Evolutionary conservation across 2,329 filamentous ascomycete species (phyloP), one percentile per base, ranked within the genome.

Genomic region (Cordyceps militaris): DNA sequence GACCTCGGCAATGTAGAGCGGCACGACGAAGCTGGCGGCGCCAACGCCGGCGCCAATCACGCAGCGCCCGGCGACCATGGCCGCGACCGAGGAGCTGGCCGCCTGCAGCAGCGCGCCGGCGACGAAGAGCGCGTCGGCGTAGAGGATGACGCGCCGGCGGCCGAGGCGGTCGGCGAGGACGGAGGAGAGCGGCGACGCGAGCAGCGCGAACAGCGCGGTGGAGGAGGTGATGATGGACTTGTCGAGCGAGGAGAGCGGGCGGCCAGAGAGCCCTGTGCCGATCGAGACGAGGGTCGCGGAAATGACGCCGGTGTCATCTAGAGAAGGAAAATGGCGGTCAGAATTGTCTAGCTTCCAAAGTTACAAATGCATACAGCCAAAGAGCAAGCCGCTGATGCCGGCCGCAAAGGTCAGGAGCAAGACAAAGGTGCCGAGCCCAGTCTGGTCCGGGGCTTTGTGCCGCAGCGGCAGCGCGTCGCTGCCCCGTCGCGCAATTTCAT

Each of bases 1-100:
- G 13, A 96, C 76, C 71, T 97, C 93, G 9, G 88, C 87, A 60
- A 97, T 93, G 72, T 96, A 96, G 64, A 97, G 71, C 47, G 92
- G 92, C 30, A 90, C 87, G 4, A 95, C 88, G 64, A 95, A 88
- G 67, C 86, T 91, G 9, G 88, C 88, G 2, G 85, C 84, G 16
- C 89, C 89, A 1, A 93, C 86, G 0, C 84, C 88, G 1, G 84
- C 76, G 28, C 89, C 89, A 2, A 93, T 86, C 1, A 91, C 74
- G 30, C 82, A 79, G 4, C 89, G 76, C 0, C 89, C 89, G 0
- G 76, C 63, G 0, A 90, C 82, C 87, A 93, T 91, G 11, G 69
- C 67, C 13, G 71, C 64, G 1, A 93, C 86, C 0, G 77, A 81
- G 2, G 65, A 70, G 59, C 83, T 80, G 47, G 73, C 65, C 0